These are phyloP conservation scores for Piper longum DNA, from an alignment of 164 flowering plant species.

Conservation along the genomic window DNA sequence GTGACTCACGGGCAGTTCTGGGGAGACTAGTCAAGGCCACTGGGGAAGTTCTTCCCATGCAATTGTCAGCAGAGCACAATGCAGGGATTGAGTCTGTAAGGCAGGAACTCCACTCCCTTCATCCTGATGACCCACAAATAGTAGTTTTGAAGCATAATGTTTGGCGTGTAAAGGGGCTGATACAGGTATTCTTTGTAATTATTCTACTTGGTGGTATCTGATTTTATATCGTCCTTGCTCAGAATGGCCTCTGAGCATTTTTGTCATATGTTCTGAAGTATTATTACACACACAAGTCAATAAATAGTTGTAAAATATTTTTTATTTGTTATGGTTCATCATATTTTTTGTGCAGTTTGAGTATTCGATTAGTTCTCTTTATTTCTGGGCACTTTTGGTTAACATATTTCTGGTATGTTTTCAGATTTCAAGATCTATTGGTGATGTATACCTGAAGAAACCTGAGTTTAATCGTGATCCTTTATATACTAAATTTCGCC, in stretches of 20 bases:
- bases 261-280: no score
- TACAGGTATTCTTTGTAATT: conserved; percentile 34
- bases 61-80: conserved; percentile 61
- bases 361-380: not conserved
- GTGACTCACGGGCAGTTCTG: conserved; percentile 79
- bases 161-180: conserved; percentile 84
- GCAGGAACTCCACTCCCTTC: conserved; percentile 53
- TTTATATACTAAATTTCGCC: conserved; percentile 52
- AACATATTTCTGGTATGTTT: not conserved
- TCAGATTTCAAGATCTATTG: conserved; percentile 88
- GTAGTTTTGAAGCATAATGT: conserved; percentile 79
- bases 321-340: no score
- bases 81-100: conserved; percentile 55
- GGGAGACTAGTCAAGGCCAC: conserved; percentile 60
- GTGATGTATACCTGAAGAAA: conserved; percentile 82
- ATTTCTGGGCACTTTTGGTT: not conserved
- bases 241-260: no score
- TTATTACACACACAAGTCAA: no score
- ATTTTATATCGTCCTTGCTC: no score
- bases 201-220: no score
- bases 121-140: conserved; percentile 69
- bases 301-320: no score
- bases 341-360: not conserved
- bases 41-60: conserved; percentile 48
- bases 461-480: conserved; percentile 73